phyloP scores from a whole-genome alignment of 371 early-diverging fungal genomes.

The Mortierella sp. region DNA sequence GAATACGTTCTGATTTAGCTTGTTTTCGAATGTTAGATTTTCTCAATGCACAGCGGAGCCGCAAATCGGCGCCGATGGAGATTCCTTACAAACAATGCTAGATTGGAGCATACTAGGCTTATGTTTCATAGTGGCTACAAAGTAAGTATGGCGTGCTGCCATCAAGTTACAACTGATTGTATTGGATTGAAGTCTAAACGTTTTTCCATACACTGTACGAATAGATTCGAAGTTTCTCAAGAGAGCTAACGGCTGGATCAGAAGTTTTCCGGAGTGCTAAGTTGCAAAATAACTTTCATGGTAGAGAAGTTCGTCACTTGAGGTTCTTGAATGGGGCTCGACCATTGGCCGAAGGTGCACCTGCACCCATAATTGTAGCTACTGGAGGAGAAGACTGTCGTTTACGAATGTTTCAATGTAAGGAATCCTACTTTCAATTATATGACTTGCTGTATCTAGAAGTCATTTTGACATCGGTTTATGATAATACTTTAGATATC shows the following conservation, averaged over 20 bases:
- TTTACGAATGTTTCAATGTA: conserved; percentile 55
- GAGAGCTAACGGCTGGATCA: conserved; percentile 58
- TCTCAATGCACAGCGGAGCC: conserved; percentile 69
- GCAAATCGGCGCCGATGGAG: conserved; percentile 74
- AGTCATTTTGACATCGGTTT: not conserved
- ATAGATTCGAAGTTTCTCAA: conserved; percentile 64
- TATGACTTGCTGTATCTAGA: not conserved
- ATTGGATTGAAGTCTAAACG: not conserved
- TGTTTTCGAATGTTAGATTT: conserved; percentile 46
- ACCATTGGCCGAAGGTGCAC: conserved; percentile 38
- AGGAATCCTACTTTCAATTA: conserved; percentile 23
- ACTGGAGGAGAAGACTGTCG: conserved; percentile 44
- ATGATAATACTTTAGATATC: conserved; percentile 32
- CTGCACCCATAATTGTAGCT: conserved; percentile 41
- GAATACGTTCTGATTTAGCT: not conserved
- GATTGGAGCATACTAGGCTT: conserved; percentile 63
- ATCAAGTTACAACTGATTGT: not conserved
- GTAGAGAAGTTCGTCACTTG: conserved; percentile 69
- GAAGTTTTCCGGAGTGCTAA: conserved; percentile 65
- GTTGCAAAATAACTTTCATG: conserved; percentile 68
- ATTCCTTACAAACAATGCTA: conserved; percentile 62
- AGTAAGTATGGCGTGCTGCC: conserved; percentile 24
- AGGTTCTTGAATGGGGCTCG: conserved; percentile 38
- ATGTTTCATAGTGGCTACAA: conserved; percentile 68
- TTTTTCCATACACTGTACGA: not conserved